A percentile compares a stretch with the other conserved stretches of the same genome.
phyloP scores from a whole-genome alignment of 371 early-diverging fungal species.

The Smittium culicis region DNA sequence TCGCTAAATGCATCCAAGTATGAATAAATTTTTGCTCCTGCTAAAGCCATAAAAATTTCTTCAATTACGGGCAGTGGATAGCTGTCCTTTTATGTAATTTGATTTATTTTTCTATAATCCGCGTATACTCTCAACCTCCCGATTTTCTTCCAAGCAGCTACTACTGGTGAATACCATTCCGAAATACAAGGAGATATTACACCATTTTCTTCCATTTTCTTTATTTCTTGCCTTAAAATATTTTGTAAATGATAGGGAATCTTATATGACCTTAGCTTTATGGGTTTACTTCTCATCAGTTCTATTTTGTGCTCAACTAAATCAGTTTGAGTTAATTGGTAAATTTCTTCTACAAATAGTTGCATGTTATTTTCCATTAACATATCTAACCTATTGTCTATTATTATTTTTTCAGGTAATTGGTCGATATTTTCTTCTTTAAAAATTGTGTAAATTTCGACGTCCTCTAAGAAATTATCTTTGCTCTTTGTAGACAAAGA shows the following conservation, averaged over 20 bases:
- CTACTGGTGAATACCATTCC: not conserved
- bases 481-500: not conserved
- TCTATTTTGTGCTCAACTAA: too few species aligned
- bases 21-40: not conserved
- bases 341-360: too few species aligned
- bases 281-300: too few species aligned
- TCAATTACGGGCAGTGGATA: slow-evolving; percentile 5
- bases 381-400: too few species aligned
- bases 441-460: not conserved
- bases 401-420: too few species aligned
- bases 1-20: not conserved
- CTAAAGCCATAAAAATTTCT: not conserved
- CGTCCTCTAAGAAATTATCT: not conserved
- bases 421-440: not conserved
- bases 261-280: too few species aligned
- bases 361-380: too few species aligned
- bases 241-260: too few species aligned
- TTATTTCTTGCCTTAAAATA: not conserved
- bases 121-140: not conserved
- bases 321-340: too few species aligned
- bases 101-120: slow-evolving; percentile 1
- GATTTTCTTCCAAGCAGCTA: not conserved
- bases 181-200: not conserved
- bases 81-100: not conserved
- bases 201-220: not conserved